Percentiles rank a stretch among this genome's conserved stretches.
Evolutionary conservation across 2,329 filamentous ascomycete species (phyloP).

Genomic region (Claviceps sp.): DNA sequence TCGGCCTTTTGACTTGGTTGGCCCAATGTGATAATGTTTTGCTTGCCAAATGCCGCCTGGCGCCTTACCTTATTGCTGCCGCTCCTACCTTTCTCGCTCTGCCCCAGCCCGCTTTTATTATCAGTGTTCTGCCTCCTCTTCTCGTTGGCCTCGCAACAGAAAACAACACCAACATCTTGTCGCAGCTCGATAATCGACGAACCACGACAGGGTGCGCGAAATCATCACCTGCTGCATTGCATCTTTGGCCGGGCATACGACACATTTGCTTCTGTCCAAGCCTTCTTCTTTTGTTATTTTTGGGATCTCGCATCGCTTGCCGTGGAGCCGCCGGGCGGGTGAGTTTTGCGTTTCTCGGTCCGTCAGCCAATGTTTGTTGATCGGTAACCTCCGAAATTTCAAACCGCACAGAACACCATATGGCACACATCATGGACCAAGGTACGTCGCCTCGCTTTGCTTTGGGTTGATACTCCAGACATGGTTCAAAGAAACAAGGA

Average conservation of each 20-base stretch:
- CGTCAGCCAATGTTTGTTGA: conserved; percentile 27
- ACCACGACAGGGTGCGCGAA: conserved; percentile 16
- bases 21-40: not conserved
- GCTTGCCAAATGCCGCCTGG: not conserved
- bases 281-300: conserved; percentile 4
- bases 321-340: conserved; percentile 3
- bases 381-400: conserved; percentile 15
- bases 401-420: conserved; percentile 12
- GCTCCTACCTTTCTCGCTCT: not conserved
- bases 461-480: conserved; percentile 2
- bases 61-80: no score
- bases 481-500: conserved; percentile 3
- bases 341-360: conserved; percentile 6
- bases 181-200: conserved; percentile 14
- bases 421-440: conserved; percentile 19
- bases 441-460: conserved; percentile 17
- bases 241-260: conserved; percentile 1
- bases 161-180: conserved; percentile 26
- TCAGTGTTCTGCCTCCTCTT: conserved; percentile 18
- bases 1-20: conserved; percentile 1
- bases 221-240: conserved; percentile 1
- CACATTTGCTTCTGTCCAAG: conserved; percentile 7
- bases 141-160: conserved; percentile 32
- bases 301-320: conserved; percentile 5
- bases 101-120: conserved; percentile 8